Evolutionary conservation across 2,329 filamentous ascomycete species (phyloP).

Genomic region (Nigrospora osmanthi): DNA sequence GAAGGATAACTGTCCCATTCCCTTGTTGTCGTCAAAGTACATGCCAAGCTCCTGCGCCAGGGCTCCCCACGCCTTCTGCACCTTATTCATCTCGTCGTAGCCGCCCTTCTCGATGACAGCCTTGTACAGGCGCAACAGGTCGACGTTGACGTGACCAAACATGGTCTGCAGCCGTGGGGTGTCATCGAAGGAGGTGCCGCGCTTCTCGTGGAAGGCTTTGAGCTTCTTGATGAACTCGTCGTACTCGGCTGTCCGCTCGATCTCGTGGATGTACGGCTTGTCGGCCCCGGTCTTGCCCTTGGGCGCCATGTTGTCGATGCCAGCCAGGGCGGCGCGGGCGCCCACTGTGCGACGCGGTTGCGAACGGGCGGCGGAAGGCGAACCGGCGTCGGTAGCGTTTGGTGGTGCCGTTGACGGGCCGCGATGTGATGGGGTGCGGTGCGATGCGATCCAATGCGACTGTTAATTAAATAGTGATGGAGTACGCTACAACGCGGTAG

Average conservation of each 20-base stretch:
- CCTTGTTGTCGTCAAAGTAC: constrained; percentile 58
- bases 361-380: too few species aligned
- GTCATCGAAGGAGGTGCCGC: constrained; percentile 71
- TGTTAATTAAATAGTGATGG: background rate
- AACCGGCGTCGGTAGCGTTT: too few species aligned
- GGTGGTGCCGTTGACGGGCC: too few species aligned
- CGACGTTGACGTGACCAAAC: constrained; percentile 67
- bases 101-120: constrained; percentile 70
- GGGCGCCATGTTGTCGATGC: constrained; percentile 16
- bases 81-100: constrained; percentile 76
- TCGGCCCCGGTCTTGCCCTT: constrained; percentile 19
- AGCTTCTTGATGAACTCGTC: constrained; percentile 71
- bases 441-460: background rate
- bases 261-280: constrained; percentile 23
- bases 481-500: background rate
- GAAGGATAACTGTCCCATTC: constrained; percentile 69
- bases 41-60: constrained; percentile 72
- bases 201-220: constrained; percentile 65
- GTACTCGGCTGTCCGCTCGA: constrained; percentile 62
- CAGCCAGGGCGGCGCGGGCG: background rate
- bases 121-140: constrained; percentile 72
- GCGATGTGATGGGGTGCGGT: background rate
- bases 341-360: background rate
- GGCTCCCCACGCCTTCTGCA: constrained; percentile 80
- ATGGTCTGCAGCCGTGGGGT: constrained; percentile 57